phyloP scores from a whole-genome alignment of 106 monocot genomes.

The Dendrobium huoshanense region DNA sequence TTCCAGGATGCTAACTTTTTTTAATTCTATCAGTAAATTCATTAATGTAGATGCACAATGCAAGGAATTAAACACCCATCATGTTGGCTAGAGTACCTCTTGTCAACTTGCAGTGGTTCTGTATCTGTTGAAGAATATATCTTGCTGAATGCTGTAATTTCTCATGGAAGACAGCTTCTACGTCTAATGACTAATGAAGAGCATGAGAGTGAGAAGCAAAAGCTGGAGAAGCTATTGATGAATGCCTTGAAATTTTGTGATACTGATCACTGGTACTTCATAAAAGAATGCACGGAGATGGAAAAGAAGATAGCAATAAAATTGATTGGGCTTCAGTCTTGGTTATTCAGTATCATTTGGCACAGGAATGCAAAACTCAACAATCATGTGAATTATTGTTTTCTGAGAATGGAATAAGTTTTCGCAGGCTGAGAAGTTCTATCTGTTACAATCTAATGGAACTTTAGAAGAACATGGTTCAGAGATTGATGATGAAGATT shows the following conservation, averaged over 20 bases:
- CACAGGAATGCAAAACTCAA: conserved; percentile 48
- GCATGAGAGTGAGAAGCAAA: conserved; percentile 39
- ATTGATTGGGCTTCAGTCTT: conserved; percentile 64
- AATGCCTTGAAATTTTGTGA: conserved; percentile 20
- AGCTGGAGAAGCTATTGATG: conserved; percentile 45
- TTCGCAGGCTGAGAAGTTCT: conserved; percentile 48
- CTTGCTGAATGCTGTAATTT: conserved; percentile 57
- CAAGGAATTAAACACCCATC: conserved; percentile 39
- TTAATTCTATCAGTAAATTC: conserved; percentile 37
- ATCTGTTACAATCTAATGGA: conserved; percentile 31
- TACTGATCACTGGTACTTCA: conserved; percentile 47
- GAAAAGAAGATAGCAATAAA: conserved; percentile 44
- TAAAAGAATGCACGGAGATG: conserved; percentile 50
- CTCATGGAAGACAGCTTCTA: conserved; percentile 62
- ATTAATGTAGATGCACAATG: conserved; percentile 17
- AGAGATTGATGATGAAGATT: conserved; percentile 31
- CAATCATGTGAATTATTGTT: conserved; percentile 70
- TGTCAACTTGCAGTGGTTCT: conserved; percentile 21
- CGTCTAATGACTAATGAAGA: conserved; percentile 70
- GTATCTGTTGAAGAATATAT: conserved; percentile 58
- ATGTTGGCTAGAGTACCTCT: conserved; percentile 71
- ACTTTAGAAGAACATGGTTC: conserved; percentile 8
- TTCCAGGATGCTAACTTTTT: conserved; percentile 43
- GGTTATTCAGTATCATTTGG: conserved; percentile 61
- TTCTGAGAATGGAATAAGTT: conserved; percentile 47